Evolutionary conservation across 495 filamentous ascomycete species (phyloP).

Genomic region (Apodospora peruviana): DNA sequence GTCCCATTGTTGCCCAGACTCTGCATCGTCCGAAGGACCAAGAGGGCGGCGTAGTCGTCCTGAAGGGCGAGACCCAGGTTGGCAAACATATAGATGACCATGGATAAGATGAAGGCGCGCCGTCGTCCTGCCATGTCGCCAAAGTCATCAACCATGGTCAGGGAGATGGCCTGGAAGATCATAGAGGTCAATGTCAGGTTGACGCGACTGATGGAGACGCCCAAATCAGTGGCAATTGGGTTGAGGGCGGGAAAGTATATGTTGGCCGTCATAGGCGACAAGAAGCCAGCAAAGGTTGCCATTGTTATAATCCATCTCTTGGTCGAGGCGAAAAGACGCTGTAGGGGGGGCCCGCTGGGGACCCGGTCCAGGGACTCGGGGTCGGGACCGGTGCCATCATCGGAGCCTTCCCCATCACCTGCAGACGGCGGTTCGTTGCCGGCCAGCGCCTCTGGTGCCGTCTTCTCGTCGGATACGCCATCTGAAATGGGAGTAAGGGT

Average conservation of each 20-base stretch:
- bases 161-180: conserved; percentile 56
- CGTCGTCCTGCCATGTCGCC: conserved; percentile 55
- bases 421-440: background rate
- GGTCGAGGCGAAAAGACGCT: conserved; percentile 51
- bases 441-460: too few species aligned
- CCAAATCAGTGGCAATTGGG: conserved; percentile 46
- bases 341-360: conserved; percentile 41
- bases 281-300: conserved; percentile 58
- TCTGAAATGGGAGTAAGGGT: too few species aligned
- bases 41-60: conserved; percentile 51
- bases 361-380: conserved; percentile 24
- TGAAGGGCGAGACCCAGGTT: conserved; percentile 61
- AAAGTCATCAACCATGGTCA: conserved; percentile 55
- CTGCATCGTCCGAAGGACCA: conserved; percentile 60
- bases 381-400: conserved; percentile 4
- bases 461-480: too few species aligned
- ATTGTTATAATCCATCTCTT: conserved; percentile 62
- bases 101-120: conserved; percentile 53
- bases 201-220: conserved; percentile 54
- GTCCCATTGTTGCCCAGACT: conserved; percentile 53
- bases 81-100: conserved; percentile 55
- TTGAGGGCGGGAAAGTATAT: conserved; percentile 76
- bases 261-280: conserved; percentile 70
- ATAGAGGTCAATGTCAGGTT: conserved; percentile 65
- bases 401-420: conserved; percentile 3